These are phyloP conservation scores for Entophlyctis luteolus DNA, from an alignment of 192 early-diverging fungal genomes.

Conservation along the genomic window DNA sequence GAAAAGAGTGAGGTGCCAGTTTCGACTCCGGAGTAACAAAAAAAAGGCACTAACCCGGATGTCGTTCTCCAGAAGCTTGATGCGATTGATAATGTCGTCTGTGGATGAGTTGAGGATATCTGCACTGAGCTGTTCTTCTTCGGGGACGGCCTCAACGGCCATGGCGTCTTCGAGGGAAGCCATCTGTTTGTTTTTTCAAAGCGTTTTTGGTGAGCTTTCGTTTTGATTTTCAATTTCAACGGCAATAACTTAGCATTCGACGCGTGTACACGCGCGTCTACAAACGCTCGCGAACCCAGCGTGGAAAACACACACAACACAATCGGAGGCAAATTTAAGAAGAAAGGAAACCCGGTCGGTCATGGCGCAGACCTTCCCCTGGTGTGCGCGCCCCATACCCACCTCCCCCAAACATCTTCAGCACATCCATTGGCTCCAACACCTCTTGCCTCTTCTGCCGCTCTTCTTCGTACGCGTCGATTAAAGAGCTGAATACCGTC, in stretches of 20 bases:
- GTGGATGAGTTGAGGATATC: constrained; percentile 85
- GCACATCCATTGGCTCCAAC: constrained; percentile 17
- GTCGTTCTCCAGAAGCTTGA: constrained; percentile 92
- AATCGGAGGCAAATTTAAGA: too few relatives aligned
- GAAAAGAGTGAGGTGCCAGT: background rate
- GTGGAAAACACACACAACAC: too few relatives aligned
- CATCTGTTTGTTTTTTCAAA: constrained; percentile 42
- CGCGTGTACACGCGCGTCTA: background rate
- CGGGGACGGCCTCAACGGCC: constrained; percentile 45
- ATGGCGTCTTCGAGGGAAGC: constrained; percentile 69
- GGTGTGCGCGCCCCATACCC: background rate
- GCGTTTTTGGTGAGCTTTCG: background rate
- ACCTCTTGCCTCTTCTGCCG: background rate
- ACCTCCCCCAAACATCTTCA: constrained; percentile 6
- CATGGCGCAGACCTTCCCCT: background rate
- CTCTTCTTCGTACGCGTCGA: constrained; percentile 14
- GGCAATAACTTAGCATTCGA: background rate
- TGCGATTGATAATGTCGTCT: constrained; percentile 88
- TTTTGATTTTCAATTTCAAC: background rate
- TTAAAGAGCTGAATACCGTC: background rate
- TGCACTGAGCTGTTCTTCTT: constrained; percentile 71
- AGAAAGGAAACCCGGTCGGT: too few relatives aligned
- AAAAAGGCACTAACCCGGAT: constrained; percentile 71
- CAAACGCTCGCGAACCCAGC: too few relatives aligned
- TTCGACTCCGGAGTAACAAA: background rate